Evolutionary conservation across 176 grass and related monocot species (phyloP).

Genomic region (Cenchrus americanus): DNA sequence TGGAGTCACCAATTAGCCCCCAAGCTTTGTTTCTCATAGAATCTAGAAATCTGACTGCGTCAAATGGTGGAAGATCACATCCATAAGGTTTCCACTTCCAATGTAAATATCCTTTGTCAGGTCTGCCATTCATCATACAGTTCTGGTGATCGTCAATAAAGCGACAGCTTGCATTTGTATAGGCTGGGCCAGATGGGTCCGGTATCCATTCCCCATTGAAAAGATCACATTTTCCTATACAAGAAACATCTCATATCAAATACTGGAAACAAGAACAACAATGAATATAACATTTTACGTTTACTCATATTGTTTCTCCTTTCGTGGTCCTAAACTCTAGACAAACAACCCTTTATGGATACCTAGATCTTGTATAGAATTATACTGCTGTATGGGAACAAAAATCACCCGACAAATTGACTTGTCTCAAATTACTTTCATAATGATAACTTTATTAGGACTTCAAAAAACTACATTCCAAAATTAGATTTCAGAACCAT

Average conservation of each 20-base stretch:
- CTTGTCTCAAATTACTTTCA: not conserved
- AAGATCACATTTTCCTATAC: constrained; percentile 54
- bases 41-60: constrained; percentile 66
- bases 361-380: not conserved
- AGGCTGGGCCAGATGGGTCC: constrained; percentile 67
- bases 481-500: not conserved
- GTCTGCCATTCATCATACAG: constrained; percentile 78
- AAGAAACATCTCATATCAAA: constrained; percentile 28
- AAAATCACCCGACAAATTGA: not conserved
- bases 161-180: constrained; percentile 75
- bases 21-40: constrained; percentile 73
- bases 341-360: too few species aligned
- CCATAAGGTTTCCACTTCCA: constrained; percentile 84
- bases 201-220: constrained; percentile 73
- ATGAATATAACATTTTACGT: not conserved
- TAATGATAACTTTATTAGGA: not conserved
- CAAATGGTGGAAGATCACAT: constrained; percentile 63
- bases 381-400: not conserved
- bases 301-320: constrained; percentile 5
- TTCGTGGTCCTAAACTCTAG: constrained; percentile 16
- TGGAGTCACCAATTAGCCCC: constrained; percentile 82
- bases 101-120: constrained; percentile 62
- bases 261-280: constrained; percentile 35
- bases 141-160: constrained; percentile 83
- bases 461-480: not conserved